Evolutionary conservation across 2,329 filamentous ascomycete species (phyloP), one percentile per base, ranked within the genome.

Genomic region (Thelonectria blattea): DNA sequence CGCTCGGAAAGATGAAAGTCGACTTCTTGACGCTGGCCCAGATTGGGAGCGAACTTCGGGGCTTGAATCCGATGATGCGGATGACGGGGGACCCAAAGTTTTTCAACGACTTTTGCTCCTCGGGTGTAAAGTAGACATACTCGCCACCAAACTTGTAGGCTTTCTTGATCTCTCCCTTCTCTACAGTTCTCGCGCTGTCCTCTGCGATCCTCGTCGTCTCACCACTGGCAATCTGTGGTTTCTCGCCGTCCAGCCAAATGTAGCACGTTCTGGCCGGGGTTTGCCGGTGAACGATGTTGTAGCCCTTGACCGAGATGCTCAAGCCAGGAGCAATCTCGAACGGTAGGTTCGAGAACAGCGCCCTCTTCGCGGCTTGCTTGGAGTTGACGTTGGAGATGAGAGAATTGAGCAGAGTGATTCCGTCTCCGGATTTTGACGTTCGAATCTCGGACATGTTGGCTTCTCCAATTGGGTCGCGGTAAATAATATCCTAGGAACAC

Each of bases 131-230:
- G 50, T 90, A 85, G 48, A 99, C 87, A 49, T 92, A 92, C 66
- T 96, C 92, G 41, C 92, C 93, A 12, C 94, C 95, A 72, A 98
- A 98, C 70, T 95, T 97, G 81, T 95, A 99, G 0, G 94, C 95
- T 75, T 95, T 97, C 60, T 90, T 90, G 18, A 96, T 85, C 70
- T 98, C 93, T 3, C 79, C 79, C 68, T 93, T 93, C 64, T 96
- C 89, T 1, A 98, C 87, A 0, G 87, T 86, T 39, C 88, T 84
- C 2, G 89, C 86, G 17, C 88, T 93, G 67, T 96, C 92, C 62
- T 92, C 91, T 4, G 92, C 89, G 56, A 93, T 83, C 58, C 88
- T 86, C 1, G 87, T 88, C 0, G 91, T 95, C 68, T 90, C 85
- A 1, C 91, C 88, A 12, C 85, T 81, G 1, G 87, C 93, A 58